Evolutionary conservation across 2,329 filamentous ascomycete genomes (phyloP).

Genomic region (Diaporthe destruens): DNA sequence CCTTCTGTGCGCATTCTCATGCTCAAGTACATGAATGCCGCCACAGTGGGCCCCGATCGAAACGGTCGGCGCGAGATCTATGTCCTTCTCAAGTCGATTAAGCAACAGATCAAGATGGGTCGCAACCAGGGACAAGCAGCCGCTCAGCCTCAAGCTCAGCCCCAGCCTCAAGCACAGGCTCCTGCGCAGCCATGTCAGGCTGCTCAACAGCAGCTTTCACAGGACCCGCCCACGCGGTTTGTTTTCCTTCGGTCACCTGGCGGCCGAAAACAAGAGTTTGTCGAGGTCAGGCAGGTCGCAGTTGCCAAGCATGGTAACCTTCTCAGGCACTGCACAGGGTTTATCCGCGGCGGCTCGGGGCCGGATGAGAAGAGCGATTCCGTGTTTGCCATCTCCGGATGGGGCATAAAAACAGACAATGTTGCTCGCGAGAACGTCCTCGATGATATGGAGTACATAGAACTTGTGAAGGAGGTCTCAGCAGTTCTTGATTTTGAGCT

Average conservation of each 20-base stretch:
- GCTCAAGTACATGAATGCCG: background rate
- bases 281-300: background rate
- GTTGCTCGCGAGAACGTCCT: background rate
- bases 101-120: background rate
- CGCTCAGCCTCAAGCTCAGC: background rate
- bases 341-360: background rate
- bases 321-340: background rate
- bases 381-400: slow-evolving; percentile 25
- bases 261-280: background rate
- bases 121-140: background rate
- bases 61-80: background rate
- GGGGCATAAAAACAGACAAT: background rate
- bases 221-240: background rate
- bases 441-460: background rate
- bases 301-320: background rate
- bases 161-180: background rate
- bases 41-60: rapidly evolving
- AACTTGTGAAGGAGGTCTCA: background rate
- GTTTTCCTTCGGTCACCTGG: slow-evolving; percentile 2
- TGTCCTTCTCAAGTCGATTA: background rate
- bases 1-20: background rate
- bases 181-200: background rate
- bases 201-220: background rate
- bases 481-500: background rate
- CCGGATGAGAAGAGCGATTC: background rate